Conservation (phyloP, 805 yeast species). For the Myxozyma geophila region DNA sequence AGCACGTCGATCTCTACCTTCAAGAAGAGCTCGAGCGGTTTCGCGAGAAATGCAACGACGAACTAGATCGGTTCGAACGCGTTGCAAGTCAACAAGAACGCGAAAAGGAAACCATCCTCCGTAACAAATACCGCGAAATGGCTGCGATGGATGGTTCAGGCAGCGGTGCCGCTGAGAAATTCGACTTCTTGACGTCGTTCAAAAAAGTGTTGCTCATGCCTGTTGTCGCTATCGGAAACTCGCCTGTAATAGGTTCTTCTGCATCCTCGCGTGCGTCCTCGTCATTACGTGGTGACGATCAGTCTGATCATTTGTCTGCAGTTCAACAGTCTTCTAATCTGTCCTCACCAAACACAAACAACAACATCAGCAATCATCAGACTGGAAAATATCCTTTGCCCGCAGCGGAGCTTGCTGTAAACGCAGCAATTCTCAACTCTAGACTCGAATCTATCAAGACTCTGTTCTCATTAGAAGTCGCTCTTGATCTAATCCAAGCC, state of each 20-base stretch:
- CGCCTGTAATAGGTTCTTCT: conserved; percentile 5
- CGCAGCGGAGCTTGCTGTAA: conserved; percentile 74
- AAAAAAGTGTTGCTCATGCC: conserved; percentile 53
- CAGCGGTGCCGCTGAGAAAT: conserved; percentile 50
- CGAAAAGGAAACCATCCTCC: conserved; percentile 54
- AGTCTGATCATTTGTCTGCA: conserved; percentile 16
- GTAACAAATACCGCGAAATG: conserved; percentile 51
- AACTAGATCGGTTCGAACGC: conserved; percentile 44
- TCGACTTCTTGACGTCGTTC: conserved; percentile 58
- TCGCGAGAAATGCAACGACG: conserved; percentile 38
- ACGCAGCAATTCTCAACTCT: conserved; percentile 72
- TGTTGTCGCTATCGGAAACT: conserved; percentile 37
- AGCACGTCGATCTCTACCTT: conserved; percentile 42
- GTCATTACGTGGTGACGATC: conserved; percentile 14
- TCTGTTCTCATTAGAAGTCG: conserved; percentile 78
- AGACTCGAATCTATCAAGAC: conserved; percentile 77
- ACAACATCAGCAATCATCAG: background rate
- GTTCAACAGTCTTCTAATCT: background rate
- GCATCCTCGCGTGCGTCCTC: conserved; percentile 24
- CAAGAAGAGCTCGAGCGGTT: conserved; percentile 43
- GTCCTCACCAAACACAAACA: background rate
- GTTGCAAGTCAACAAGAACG: conserved; percentile 51
- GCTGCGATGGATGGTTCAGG: background rate
- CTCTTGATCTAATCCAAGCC: conserved; percentile 68
- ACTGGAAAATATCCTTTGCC: conserved; percentile 41